Evolutionary conservation across 2,329 filamentous ascomycete species (phyloP).

Genomic region (Apiospora koreana): DNA sequence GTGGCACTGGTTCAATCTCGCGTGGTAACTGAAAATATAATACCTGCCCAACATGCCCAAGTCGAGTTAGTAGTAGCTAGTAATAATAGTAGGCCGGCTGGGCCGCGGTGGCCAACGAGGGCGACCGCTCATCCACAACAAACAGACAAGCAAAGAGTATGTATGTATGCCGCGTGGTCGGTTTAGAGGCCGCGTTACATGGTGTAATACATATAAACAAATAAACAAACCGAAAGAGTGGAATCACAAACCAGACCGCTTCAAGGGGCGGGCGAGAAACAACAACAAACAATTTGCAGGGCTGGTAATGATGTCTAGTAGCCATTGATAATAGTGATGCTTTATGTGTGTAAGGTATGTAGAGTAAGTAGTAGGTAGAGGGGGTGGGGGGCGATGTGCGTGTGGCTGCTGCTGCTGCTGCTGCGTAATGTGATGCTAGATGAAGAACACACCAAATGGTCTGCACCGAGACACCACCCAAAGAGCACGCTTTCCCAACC

Average conservation of each 20-base stretch:
- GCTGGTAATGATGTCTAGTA: not conserved
- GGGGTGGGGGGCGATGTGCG: not conserved
- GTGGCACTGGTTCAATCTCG: not conserved
- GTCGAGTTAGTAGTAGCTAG: not conserved
- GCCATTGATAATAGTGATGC: not conserved
- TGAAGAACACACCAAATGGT: not conserved
- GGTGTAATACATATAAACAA: not conserved
- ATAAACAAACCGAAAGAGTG: not conserved
- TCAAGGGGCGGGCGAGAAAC: not conserved
- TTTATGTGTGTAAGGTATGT: not conserved
- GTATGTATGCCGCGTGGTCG: not conserved
- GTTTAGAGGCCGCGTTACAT: not conserved
- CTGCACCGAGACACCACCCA: not conserved
- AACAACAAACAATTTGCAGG: not conserved
- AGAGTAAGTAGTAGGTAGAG: not conserved
- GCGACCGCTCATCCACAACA: not conserved
- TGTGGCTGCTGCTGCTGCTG: too few species aligned
- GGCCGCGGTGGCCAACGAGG: not conserved
- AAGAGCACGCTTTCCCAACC: not conserved
- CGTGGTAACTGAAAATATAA: not conserved
- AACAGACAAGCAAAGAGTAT: not conserved
- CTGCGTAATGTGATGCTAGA: not conserved
- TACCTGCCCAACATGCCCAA: not conserved
- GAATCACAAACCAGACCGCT: not conserved
- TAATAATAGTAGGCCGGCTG: not conserved